Percentiles rank a stretch among this genome's conserved stretches.
phyloP scores from a whole-genome alignment of 345 rosid species.

The Ceriops decandra region DNA sequence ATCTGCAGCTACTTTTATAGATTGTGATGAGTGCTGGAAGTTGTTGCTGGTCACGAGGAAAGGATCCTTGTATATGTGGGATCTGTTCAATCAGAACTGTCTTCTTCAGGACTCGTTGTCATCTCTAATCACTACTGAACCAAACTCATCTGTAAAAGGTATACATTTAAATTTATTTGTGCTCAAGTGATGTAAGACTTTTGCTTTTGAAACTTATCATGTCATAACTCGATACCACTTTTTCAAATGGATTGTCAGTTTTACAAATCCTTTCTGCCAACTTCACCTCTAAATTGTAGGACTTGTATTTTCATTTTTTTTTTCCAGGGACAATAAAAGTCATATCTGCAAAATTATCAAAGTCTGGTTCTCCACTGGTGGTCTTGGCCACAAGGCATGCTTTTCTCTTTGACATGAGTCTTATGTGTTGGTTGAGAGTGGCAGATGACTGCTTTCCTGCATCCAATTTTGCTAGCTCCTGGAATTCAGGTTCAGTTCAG shows the following conservation, averaged over 20 bases:
- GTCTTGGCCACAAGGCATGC: constrained; percentile 95
- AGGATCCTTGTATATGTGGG: constrained; percentile 86
- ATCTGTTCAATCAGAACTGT: constrained; percentile 70
- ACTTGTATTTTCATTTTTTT: neutral
- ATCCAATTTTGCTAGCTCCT: constrained; percentile 88
- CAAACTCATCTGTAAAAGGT: constrained; percentile 54
- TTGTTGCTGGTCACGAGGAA: constrained; percentile 78
- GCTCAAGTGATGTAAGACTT: neutral
- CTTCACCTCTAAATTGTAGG: neutral
- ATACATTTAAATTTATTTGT: neutral
- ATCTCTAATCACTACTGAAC: constrained; percentile 57
- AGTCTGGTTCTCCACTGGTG: constrained; percentile 91
- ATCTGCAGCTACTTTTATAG: constrained; percentile 86
- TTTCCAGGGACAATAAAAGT: constrained; percentile 76
- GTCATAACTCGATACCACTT: neutral
- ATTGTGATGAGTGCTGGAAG: constrained; percentile 93
- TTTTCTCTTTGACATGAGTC: constrained; percentile 79
- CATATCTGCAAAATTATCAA: constrained; percentile 86
- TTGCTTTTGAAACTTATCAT: neutral
- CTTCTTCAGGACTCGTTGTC: constrained; percentile 76
- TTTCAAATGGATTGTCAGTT: neutral
- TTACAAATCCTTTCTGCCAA: constrained; percentile 5
- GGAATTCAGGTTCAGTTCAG: constrained; percentile 82
- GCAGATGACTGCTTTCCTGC: constrained; percentile 99
- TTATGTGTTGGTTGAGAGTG: constrained; percentile 96